Conservation (phyloP, 2,329 filamentous ascomycete species). For the Aspergillus bombycis region DNA sequence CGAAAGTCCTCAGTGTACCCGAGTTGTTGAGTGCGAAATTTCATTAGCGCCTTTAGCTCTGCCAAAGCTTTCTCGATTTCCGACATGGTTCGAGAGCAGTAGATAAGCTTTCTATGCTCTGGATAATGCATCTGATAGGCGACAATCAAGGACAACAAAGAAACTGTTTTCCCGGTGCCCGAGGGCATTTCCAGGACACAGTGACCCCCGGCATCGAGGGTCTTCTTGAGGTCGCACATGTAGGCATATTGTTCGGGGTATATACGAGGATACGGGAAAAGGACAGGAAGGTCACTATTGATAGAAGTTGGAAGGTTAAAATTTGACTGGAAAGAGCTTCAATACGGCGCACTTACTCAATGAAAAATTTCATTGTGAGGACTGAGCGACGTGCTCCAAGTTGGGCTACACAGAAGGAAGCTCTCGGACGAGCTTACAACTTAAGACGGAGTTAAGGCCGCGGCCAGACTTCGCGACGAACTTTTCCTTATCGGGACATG, state of each 20-base stretch:
- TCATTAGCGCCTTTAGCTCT: constrained; percentile 91
- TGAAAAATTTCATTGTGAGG: constrained; percentile 74
- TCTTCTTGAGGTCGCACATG: constrained; percentile 85
- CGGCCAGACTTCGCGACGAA: constrained; percentile 23
- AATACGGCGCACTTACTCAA: constrained; percentile 60
- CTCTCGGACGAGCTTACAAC: constrained; percentile 11
- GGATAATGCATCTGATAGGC: constrained; percentile 95
- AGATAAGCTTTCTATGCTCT: constrained; percentile 93
- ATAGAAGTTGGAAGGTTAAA: constrained; percentile 13
- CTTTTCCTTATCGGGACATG: constrained; percentile 41
- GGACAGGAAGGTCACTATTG: constrained; percentile 65
- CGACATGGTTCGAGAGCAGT: constrained; percentile 99
- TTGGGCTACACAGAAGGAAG: constrained; percentile 19
- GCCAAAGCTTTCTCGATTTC: constrained; percentile 97
- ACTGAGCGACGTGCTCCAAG: constrained; percentile 23
- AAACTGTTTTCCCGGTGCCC: constrained; percentile 96
- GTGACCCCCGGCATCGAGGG: constrained; percentile 90
- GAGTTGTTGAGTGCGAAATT: constrained; percentile 87
- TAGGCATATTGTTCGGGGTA: constrained; percentile 77
- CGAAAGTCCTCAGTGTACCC: constrained; percentile 91
- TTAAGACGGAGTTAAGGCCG: constrained; percentile 11
- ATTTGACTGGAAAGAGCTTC: neutral
- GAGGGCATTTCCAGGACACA: constrained; percentile 99
- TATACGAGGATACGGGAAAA: constrained; percentile 75
- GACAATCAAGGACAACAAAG: constrained; percentile 89